A percentile compares a stretch with the other conserved stretches of the same genome.
Evolutionary conservation across 495 filamentous ascomycete genomes (phyloP).

Genomic region (Pyrenula massariospora): DNA sequence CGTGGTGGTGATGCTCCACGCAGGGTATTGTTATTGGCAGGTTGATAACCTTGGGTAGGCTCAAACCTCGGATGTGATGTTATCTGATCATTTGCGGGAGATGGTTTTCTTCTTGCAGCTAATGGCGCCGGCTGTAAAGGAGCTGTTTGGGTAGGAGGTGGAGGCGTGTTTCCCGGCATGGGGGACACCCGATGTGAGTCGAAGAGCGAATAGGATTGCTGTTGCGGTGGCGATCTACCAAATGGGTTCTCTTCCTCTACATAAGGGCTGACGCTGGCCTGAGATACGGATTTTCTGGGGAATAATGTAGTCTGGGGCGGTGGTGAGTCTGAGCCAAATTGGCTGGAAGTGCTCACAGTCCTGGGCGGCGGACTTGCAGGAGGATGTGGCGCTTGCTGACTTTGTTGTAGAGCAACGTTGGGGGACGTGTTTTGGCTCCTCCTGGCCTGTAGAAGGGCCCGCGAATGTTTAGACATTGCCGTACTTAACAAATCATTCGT

Average conservation of each 20-base stretch:
- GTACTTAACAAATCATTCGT: slow-evolving; percentile 80
- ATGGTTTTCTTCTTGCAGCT: neutral
- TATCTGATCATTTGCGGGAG: neutral
- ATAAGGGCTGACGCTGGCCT: neutral
- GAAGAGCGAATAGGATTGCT: neutral
- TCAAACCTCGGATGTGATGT: too few relatives aligned
- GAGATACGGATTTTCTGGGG: neutral
- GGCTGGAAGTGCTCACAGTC: neutral
- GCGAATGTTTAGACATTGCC: slow-evolving; percentile 67
- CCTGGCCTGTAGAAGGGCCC: slow-evolving; percentile 65
- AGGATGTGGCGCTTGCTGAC: neutral
- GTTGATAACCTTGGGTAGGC: too few relatives aligned
- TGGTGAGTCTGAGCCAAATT: neutral
- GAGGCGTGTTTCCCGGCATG: neutral
- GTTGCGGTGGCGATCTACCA: neutral
- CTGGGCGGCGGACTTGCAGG: neutral
- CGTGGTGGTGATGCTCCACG: neutral
- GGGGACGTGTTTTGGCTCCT: slow-evolving; percentile 15
- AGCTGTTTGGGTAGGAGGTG: neutral
- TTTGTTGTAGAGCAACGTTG: neutral
- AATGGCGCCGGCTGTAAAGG: neutral
- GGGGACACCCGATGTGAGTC: neutral
- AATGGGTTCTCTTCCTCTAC: neutral
- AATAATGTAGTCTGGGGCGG: neutral
- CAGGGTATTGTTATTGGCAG: too few relatives aligned